Evolutionary conservation across 495 filamentous ascomycete species (phyloP).

Genomic region (Xylaria acuta): DNA sequence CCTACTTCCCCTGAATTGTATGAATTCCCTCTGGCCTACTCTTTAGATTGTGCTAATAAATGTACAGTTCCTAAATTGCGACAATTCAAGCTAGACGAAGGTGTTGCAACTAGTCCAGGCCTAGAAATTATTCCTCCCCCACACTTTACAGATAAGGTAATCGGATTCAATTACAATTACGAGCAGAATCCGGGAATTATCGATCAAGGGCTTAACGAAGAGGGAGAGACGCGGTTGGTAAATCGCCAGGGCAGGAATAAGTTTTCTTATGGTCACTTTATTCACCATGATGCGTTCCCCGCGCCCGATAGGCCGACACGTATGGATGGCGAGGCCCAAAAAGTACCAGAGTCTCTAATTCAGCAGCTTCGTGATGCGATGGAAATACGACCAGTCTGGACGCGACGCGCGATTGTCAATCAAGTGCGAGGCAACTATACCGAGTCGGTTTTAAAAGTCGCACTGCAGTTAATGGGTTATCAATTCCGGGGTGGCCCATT

Average conservation of each 20-base stretch:
- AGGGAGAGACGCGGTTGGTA: constrained; percentile 28
- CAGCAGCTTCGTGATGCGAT: constrained; percentile 65
- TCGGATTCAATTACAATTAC: constrained; percentile 73
- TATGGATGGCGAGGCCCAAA: constrained; percentile 49
- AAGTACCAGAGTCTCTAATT: constrained; percentile 62
- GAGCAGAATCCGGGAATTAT: constrained; percentile 59
- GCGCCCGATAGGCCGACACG: constrained; percentile 45
- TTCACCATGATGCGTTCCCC: constrained; percentile 60
- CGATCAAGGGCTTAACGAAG: constrained; percentile 41
- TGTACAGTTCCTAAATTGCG: constrained; percentile 68
- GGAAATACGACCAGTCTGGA: constrained; percentile 81
- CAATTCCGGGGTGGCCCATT: constrained; percentile 89
- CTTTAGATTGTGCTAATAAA: constrained; percentile 23
- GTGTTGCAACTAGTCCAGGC: constrained; percentile 61
- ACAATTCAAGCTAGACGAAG: constrained; percentile 72
- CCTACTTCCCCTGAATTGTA: constrained; percentile 70
- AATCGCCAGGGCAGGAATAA: constrained; percentile 48
- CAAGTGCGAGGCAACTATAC: constrained; percentile 57
- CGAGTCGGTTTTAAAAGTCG: constrained; percentile 60
- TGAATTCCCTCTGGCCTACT: constrained; percentile 35
- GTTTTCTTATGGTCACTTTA: constrained; percentile 65
- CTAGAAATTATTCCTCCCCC: constrained; percentile 83
- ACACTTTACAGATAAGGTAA: constrained; percentile 66
- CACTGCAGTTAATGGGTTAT: constrained; percentile 81
- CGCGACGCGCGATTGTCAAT: constrained; percentile 78